A percentile compares a stretch with the other conserved stretches of the same genome.
Conservation (phyloP, 73 alveolate species). For the Tetrahymena borealis region DNA sequence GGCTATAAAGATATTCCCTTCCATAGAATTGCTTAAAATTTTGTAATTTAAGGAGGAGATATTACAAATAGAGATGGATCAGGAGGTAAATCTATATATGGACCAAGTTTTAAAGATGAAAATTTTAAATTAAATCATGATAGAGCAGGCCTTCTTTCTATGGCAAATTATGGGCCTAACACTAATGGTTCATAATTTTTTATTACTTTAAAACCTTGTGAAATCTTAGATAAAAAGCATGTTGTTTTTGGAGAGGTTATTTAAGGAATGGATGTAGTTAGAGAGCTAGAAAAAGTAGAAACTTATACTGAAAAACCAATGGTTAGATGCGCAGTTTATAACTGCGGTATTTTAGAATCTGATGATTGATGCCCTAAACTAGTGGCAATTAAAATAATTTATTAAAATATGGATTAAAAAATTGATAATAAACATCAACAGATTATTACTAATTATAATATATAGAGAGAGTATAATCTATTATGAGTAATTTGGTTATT, state of each 20-base stretch:
- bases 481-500: too few relatives aligned
- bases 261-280: constrained; percentile 84
- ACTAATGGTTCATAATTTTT: constrained; percentile 84
- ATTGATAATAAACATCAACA: too few relatives aligned
- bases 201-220: constrained; percentile 70
- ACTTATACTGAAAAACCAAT: constrained; percentile 39
- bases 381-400: too few relatives aligned
- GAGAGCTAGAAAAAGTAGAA: constrained; percentile 68
- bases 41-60: constrained; percentile 97
- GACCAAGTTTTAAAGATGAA: constrained; percentile 69
- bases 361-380: too few relatives aligned
- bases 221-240: constrained; percentile 84
- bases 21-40: constrained; percentile 87
- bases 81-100: constrained; percentile 85
- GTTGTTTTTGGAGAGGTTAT: constrained; percentile 96
- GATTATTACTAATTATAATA: too few relatives aligned
- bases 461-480: too few relatives aligned
- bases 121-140: constrained; percentile 57
- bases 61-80: constrained; percentile 93
- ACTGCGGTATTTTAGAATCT: background rate
- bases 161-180: constrained; percentile 93
- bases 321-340: background rate
- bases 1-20: constrained; percentile 45
- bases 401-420: too few relatives aligned
- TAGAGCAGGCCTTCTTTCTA: constrained; percentile 73